Evolutionary conservation across 345 rosid genomes (phyloP).

Genomic region (Punica granatum): DNA sequence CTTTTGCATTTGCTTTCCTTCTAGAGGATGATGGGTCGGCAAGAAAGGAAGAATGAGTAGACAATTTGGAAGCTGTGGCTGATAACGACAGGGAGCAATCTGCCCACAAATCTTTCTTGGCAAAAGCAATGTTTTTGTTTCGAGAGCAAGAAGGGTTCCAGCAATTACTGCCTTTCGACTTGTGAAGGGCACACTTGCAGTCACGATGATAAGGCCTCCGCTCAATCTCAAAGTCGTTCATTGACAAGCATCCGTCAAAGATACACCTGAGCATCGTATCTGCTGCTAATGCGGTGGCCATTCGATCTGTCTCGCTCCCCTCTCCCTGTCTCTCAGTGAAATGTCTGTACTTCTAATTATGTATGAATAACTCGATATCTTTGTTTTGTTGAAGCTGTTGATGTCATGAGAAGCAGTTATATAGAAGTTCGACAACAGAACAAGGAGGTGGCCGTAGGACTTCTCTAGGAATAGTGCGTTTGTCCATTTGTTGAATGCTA

Average conservation of each 20-base stretch:
- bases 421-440: background rate
- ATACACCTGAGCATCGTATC: constrained; percentile 41
- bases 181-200: constrained; percentile 34
- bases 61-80: background rate
- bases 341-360: too few relatives aligned
- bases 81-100: background rate
- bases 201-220: constrained; percentile 48
- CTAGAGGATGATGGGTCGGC: too few relatives aligned
- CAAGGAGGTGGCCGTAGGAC: background rate
- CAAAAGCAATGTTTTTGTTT: background rate
- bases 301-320: background rate
- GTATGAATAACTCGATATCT: too few relatives aligned
- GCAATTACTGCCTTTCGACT: constrained; percentile 8
- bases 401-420: background rate
- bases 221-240: constrained; percentile 30
- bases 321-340: too few relatives aligned
- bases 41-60: background rate
- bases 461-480: background rate
- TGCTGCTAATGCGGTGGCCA: constrained; percentile 54
- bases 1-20: too few relatives aligned
- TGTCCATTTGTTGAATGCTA: too few relatives aligned
- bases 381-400: background rate
- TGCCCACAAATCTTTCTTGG: constrained; percentile 10
- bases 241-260: constrained; percentile 46
- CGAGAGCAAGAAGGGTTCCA: constrained; percentile 2